Base-by-base conservation (phyloP, 2,329 filamentous ascomycete genomes). In the Nemania sp. region DNA sequence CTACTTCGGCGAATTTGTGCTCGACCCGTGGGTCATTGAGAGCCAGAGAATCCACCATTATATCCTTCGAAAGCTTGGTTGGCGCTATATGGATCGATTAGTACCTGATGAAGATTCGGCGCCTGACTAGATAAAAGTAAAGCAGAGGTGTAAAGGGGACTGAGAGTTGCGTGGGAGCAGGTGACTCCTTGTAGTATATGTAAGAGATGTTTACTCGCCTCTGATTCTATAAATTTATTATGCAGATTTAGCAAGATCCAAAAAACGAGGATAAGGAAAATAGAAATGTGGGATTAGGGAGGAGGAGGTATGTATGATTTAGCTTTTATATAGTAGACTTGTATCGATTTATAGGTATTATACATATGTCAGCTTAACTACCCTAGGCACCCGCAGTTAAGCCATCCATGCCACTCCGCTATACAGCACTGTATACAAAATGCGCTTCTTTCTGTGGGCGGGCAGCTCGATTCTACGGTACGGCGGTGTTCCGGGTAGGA, bases 1-100 rank as follows among this genome's bases (percentile, higher is more conserved):
- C 90, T 66, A 94, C 82, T 60, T 83, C 81, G 49, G 88, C 86
- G 63, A 86, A 89, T 74, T 88, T 86, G 77, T 89, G 86, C 74
- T 89, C 82, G 74, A 93, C 85, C 70, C 92, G 87, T 38, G 88
- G 76, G 82, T 95, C 93, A 69, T 87, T 85, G 47, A 85, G 86
- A 22, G 84, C 83, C 70, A 95, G 87, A 77, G 91, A 92, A 77
- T 91, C 87, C 49, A 85, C 78, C 57, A 85, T 22, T 63, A 70
- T 70, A 8, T 47, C 61, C 58, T 51, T 52, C 54, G 20, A 35
- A 24, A 61, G 29, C 8, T 45, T 0, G n/a, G 8, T 45, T 0
- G n/a, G 43, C 51, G 8, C 66, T 57, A 49, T 49, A 45, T 38
- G 27, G 61, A 49, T 26, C 51, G 13, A 55, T 68, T 57, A 71